Evolutionary conservation across 306 rosid species (phyloP).

Genomic region (Sophora flavescens): DNA sequence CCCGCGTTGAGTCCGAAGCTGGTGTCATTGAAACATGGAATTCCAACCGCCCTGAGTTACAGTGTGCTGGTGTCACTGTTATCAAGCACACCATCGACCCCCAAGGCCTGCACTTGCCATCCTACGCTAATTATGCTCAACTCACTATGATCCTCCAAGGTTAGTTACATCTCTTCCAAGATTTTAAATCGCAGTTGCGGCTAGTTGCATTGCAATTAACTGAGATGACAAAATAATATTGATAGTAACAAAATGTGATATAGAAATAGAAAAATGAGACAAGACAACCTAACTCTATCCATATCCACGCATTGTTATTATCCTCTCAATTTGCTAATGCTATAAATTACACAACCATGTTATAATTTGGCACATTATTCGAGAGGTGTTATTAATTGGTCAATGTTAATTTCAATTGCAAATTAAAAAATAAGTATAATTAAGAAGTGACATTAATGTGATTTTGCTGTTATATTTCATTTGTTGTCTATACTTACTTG

Average conservation of each 20-base stretch:
- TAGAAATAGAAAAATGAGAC: too few relatives aligned
- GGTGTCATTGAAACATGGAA: conserved; percentile 45
- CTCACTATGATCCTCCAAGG: conserved; percentile 20
- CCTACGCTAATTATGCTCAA: conserved; percentile 33
- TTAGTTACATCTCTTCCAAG: background rate
- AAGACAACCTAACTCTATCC: too few relatives aligned
- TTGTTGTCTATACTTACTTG: too few relatives aligned
- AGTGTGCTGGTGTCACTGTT: conserved; percentile 43
- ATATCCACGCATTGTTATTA: background rate
- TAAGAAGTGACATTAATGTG: background rate
- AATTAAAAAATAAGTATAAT: too few relatives aligned
- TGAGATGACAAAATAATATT: too few relatives aligned
- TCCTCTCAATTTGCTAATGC: background rate
- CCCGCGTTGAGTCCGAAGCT: conserved; percentile 34
- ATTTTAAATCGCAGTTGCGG: too few relatives aligned
- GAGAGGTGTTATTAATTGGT: background rate
- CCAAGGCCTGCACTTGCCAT: conserved; percentile 42
- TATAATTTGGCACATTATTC: background rate
- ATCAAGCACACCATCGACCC: conserved; percentile 23
- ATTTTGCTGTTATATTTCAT: background rate
- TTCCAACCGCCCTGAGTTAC: conserved; percentile 21
- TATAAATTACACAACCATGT: background rate
- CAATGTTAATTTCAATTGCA: background rate
- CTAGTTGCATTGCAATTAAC: too few relatives aligned
- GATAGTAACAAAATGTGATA: too few relatives aligned